A percentile compares a stretch with the other conserved stretches of the same genome.
Conservation (phyloP, 768 basidiomycete genomes). For the Coprinellus aureogranulatus region DNA sequence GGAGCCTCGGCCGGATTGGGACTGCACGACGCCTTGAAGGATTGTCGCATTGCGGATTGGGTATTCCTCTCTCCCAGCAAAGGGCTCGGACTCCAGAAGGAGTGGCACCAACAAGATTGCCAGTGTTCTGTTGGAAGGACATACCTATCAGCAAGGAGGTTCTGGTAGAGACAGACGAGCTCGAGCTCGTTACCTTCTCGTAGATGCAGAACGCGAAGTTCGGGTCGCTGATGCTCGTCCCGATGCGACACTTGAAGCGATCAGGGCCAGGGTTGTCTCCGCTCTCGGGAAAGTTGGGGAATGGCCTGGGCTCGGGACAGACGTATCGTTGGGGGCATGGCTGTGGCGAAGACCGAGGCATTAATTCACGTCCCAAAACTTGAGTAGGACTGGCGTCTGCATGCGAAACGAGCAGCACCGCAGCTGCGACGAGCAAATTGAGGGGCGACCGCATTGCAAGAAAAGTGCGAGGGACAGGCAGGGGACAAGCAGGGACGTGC, state of each 20-base stretch:
- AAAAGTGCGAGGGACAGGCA: too few relatives aligned
- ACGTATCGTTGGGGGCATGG: not conserved
- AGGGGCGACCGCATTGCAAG: too few relatives aligned
- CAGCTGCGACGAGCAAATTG: too few relatives aligned
- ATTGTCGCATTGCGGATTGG: not conserved
- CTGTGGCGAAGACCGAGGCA: not conserved
- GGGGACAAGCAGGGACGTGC: too few relatives aligned
- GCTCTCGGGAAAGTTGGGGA: not conserved
- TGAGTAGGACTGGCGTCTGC: too few relatives aligned
- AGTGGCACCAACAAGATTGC: not conserved
- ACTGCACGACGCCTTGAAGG: not conserved
- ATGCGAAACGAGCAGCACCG: too few relatives aligned
- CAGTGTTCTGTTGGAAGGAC: not conserved
- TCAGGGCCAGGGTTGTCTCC: not conserved
- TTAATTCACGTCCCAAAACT: not conserved
- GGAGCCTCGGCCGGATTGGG: not conserved
- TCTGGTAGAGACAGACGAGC: not conserved
- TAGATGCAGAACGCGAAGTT: conserved; percentile 6
- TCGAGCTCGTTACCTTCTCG: conserved; percentile 2
- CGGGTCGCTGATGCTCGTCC: not conserved
- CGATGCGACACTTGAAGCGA: conserved; percentile 6
- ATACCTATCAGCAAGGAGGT: too few relatives aligned
- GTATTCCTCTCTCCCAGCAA: not conserved
- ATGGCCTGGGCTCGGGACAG: not conserved
- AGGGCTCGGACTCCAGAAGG: not conserved